These are phyloP conservation scores for Miscanthus lutarioriparius DNA, from an alignment of 176 grass and related monocot genomes.

Conservation along the genomic window DNA sequence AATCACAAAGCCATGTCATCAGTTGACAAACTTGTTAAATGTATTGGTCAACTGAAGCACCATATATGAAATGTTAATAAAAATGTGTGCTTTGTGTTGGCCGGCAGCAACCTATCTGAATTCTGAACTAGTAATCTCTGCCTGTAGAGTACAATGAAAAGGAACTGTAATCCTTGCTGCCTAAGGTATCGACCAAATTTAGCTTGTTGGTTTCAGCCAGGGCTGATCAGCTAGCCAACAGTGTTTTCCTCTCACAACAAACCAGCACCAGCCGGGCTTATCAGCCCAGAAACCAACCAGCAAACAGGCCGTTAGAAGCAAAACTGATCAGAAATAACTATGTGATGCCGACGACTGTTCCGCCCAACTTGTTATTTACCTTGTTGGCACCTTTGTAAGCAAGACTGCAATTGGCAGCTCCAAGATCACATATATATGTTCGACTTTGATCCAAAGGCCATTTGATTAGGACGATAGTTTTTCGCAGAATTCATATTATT, in stretches of 20 bases:
- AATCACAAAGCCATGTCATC: neutral
- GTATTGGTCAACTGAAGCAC: neutral
- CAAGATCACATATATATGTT: no score
- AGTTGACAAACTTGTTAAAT: neutral
- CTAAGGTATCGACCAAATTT: neutral
- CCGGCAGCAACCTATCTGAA: neutral
- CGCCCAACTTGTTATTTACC: neutral
- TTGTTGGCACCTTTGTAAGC: neutral
- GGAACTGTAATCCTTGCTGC: neutral
- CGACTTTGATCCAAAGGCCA: no score
- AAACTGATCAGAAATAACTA: neutral
- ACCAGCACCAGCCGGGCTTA: no score
- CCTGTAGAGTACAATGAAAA: neutral
- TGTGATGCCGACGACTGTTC: neutral
- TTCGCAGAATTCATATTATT: neutral
- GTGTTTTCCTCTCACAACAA: no score
- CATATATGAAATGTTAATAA: neutral
- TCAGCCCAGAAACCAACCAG: no score
- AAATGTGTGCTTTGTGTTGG: neutral
- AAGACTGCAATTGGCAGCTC: neutral
- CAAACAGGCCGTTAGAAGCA: no score
- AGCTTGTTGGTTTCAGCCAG: no score
- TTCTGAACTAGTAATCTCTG: neutral
- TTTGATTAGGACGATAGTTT: neutral
- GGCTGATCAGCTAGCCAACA: no score